A percentile compares a stretch with the other conserved stretches of the same genome.
Evolutionary conservation across 371 early-diverging fungal genomes (phyloP).

Genomic region (Mucor plumbeus): DNA sequence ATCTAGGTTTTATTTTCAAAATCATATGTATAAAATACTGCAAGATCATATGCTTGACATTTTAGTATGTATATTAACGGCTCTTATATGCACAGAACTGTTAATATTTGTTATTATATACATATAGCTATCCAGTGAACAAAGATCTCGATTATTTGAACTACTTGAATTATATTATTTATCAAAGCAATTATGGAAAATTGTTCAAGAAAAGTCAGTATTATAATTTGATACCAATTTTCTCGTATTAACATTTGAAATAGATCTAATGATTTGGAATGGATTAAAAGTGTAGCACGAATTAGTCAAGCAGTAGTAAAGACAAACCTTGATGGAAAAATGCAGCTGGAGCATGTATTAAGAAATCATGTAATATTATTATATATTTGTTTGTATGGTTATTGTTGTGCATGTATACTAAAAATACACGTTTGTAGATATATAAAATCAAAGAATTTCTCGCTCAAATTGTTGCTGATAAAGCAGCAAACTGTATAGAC

Average conservation of each 20-base stretch:
- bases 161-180: background rate
- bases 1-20: conserved; percentile 21
- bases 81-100: background rate
- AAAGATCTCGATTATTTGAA: background rate
- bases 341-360: background rate
- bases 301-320: background rate
- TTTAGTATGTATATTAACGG: background rate
- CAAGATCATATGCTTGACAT: conserved; percentile 14
- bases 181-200: background rate
- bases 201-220: background rate
- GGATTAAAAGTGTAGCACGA: background rate
- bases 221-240: background rate
- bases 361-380: background rate
- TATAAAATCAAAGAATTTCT: background rate
- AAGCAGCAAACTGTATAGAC: background rate
- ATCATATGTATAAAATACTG: conserved; percentile 13
- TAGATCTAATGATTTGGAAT: background rate
- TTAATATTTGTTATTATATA: background rate
- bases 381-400: background rate
- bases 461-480: background rate
- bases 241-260: background rate
- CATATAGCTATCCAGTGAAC: background rate
- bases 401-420: background rate
- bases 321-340: background rate
- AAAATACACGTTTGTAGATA: background rate